Percentiles rank a stretch among this genome's conserved stretches.
Conservation (phyloP, 2,329 filamentous ascomycete species). For the Nemania abortiva region DNA sequence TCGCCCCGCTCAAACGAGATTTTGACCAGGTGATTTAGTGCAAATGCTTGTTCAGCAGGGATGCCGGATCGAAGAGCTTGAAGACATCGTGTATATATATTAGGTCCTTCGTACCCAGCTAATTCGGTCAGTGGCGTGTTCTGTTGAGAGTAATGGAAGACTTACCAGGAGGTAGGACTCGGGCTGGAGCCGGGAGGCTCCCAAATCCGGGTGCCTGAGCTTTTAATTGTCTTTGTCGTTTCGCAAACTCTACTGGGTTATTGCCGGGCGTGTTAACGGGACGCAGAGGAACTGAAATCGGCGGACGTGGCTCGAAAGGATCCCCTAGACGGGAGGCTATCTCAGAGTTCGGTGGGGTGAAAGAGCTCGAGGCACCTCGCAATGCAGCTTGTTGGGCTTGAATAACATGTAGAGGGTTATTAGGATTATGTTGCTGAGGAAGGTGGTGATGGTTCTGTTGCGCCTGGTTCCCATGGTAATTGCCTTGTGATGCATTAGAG, state of each 20-base stretch:
- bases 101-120: conserved; percentile 78
- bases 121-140: conserved; percentile 41
- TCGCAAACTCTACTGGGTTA: conserved; percentile 75
- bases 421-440: conserved; percentile 48
- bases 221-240: conserved; percentile 62
- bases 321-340: conserved; percentile 71
- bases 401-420: conserved; percentile 50
- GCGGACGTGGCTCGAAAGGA: conserved; percentile 75
- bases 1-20: conserved; percentile 95
- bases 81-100: conserved; percentile 91
- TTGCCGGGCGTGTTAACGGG: conserved; percentile 81
- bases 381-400: conserved; percentile 51
- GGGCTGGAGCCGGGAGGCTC: conserved; percentile 58
- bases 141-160: conserved; percentile 43
- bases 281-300: conserved; percentile 74
- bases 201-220: conserved; percentile 52
- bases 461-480: conserved; percentile 40
- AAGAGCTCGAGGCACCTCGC: conserved; percentile 56
- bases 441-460: conserved; percentile 45
- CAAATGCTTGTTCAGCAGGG: conserved; percentile 88
- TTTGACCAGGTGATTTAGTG: conserved; percentile 91
- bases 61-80: conserved; percentile 85
- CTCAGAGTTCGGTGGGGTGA: conserved; percentile 68
- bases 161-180: conserved; percentile 72
- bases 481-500: conserved; percentile 43